Percentiles rank a stretch among this genome's conserved stretches.
Evolutionary conservation across 768 basidiomycete species (phyloP).

Genomic region (Dioszegia crocea): DNA sequence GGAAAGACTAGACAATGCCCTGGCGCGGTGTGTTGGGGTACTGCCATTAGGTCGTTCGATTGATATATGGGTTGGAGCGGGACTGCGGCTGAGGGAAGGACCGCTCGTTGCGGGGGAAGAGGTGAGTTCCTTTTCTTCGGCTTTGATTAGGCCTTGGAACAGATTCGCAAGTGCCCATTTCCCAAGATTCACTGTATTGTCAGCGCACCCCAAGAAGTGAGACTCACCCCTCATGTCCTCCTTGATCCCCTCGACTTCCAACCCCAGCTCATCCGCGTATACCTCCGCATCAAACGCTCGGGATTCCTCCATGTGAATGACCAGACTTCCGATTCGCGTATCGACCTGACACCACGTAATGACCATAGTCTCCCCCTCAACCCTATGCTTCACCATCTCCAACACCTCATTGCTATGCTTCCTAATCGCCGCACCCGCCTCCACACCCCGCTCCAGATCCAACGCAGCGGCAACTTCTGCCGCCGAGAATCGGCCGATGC

Average conservation of each 20-base stretch:
- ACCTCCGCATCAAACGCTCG: conserved; percentile 89
- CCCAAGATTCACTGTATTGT: conserved; percentile 71
- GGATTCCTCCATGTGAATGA: conserved; percentile 75
- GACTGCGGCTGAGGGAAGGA: conserved; percentile 23
- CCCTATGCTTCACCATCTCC: conserved; percentile 78
- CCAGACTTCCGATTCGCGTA: conserved; percentile 81
- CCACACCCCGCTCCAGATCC: conserved; percentile 30
- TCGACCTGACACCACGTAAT: conserved; percentile 81
- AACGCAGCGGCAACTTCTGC: conserved; percentile 59
- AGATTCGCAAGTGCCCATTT: conserved; percentile 86
- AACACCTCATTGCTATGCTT: conserved; percentile 60
- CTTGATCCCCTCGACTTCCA: conserved; percentile 59
- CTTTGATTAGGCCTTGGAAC: conserved; percentile 56
- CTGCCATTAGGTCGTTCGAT: conserved; percentile 33
- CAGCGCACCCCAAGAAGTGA: conserved; percentile 8
- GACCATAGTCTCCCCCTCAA: conserved; percentile 91
- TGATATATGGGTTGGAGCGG: conserved; percentile 41
- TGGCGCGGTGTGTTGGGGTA: conserved; percentile 33
- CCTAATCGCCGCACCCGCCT: conserved; percentile 22
- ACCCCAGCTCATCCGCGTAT: conserved; percentile 86
- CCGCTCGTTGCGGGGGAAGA: conserved; percentile 13
- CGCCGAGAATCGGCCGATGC: conserved; percentile 64
- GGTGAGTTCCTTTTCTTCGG: conserved; percentile 39
- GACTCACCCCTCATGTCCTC: conserved; percentile 78
- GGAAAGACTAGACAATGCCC: conserved; percentile 39